Evolutionary conservation across 2,329 filamentous ascomycete species (phyloP), one percentile per base, ranked within the genome.

Genomic region (Parafenestella ontariensis): DNA sequence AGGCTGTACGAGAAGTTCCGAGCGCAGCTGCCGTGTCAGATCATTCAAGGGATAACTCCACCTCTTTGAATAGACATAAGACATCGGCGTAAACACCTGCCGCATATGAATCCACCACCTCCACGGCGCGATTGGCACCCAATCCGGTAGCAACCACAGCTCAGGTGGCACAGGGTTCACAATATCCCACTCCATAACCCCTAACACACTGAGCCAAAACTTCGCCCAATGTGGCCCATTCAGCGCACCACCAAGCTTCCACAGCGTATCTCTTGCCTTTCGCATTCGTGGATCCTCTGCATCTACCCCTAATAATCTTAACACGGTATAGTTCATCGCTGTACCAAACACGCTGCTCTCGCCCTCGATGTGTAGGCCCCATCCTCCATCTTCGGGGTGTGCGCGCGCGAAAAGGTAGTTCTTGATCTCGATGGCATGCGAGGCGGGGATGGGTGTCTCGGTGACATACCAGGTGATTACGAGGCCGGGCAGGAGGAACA

Each of bases 31-130:
- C 20, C 85, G 84, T 46, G 90, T 90, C 2, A 96, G 74, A 3
- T 89, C 85, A 36, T 90, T 94, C 63, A 90, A 83, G 15, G 91
- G 89, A 61, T 89, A 89, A 24, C 83, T 84, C 87, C 91, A 97
- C 59, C 83, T 83, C 79, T 89, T 92, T 0, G 92, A 96, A 80
- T 90, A 96, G 37, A 98, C 76, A 70, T 90, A 97, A 0, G 89
- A 87, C 92, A 98, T 97, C 5, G 93, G 89, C 44, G 96, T 75
- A 69, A 94, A 96, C n/a, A 99, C 93, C 76, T 90, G 87, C n/a
- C 95, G 91, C 76, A 97, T 97, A 68, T 99, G 95, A 68, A 98
- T 91, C 94, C 93, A 97, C 93, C 94, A 97, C 62, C 92, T 83
- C 92, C 92, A 96, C 0, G 94, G 94, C 5, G 92, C 87, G 69